Base-by-base conservation (phyloP, 2,329 filamentous ascomycete genomes). In the Alternaria conjuncta region DNA sequence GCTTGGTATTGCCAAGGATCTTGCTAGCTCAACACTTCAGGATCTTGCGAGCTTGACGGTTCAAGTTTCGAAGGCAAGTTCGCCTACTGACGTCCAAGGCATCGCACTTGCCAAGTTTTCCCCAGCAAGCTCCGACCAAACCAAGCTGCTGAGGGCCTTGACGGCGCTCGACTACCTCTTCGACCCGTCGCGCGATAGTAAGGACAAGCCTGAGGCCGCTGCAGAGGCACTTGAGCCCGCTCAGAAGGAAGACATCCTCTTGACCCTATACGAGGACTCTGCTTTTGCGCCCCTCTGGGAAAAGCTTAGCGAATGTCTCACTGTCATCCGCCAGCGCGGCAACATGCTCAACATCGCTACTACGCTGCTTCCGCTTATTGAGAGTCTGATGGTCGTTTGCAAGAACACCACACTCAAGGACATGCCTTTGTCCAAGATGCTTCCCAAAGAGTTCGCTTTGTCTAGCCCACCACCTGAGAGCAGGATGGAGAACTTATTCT, bases 331-430 rank as follows among this genome's bases (percentile, higher is more conserved):
- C 55, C 89, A 96, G 79, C 92, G 94, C 61, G 94, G 97, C 78
- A 96, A 93, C 77, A 96, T 98, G 90, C 89, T 98, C 75, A 97
- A 97, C 74, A 94, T 99, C 60, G 96, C 96, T 28, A 98, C 95
- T 1, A 98, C 98, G 67, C 86, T 99, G 25, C 85, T 98, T 36
- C 96, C 96, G 28, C 84, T 99, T 28, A 97, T 99, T 65, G 96
- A 99, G 80, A 93, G 94, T 6, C 85, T 99, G 65, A 99, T 99
- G 96, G 96, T 99, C 57, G 94, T 99, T 26, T 99, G 96, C 87
- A 99, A 98, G 85, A 98, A 98, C 80, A 97, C 94, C 9, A 92
- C 93, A 2, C 84, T 94, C 57, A 90, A 90, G 75, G 92, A 96
- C 64, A 83, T 88, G 25, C 81, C 86, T 2, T 70, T 86, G 6